These are phyloP conservation scores for Porodaedalea pini DNA, from an alignment of 1,284 basidiomycete species.

Conservation along the genomic window DNA sequence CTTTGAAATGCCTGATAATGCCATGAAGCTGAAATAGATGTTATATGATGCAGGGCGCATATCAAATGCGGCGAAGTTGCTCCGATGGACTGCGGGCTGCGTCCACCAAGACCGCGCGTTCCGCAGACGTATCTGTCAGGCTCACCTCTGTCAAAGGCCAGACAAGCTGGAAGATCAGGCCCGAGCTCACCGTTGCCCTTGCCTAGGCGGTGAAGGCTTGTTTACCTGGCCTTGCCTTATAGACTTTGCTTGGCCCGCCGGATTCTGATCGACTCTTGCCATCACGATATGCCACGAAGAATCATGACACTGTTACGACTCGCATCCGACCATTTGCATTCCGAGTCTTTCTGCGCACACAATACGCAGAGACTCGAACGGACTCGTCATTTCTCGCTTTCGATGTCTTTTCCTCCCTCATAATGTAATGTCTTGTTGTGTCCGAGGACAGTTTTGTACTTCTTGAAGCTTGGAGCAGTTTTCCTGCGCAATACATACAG, in stretches of 20 bases:
- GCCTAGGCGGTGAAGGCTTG: constrained; percentile 5
- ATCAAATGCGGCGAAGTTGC: constrained; percentile 81
- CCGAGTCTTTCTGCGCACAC: background rate
- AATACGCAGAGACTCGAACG: background rate
- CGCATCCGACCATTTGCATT: background rate
- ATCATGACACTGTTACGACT: constrained; percentile 8
- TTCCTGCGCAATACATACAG: no score
- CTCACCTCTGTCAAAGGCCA: constrained; percentile 16
- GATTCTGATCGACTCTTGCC: background rate
- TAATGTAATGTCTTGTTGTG: no score
- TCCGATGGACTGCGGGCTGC: constrained; percentile 69
- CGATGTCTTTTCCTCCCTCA: no score
- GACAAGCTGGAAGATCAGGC: constrained; percentile 12
- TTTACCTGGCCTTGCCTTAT: background rate
- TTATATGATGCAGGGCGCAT: constrained; percentile 52
- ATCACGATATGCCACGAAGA: background rate
- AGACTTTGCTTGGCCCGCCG: background rate
- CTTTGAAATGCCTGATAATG: background rate
- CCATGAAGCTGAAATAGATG: background rate
- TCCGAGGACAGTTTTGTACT: no score
- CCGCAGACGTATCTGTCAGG: constrained; percentile 16
- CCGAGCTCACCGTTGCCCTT: constrained; percentile 12
- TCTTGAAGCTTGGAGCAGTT: no score
- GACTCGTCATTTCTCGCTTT: background rate
- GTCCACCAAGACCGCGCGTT: constrained; percentile 29